Evolutionary conservation across 192 early-diverging fungal genomes (phyloP).

Genomic region (Chytriomyces sp.): DNA sequence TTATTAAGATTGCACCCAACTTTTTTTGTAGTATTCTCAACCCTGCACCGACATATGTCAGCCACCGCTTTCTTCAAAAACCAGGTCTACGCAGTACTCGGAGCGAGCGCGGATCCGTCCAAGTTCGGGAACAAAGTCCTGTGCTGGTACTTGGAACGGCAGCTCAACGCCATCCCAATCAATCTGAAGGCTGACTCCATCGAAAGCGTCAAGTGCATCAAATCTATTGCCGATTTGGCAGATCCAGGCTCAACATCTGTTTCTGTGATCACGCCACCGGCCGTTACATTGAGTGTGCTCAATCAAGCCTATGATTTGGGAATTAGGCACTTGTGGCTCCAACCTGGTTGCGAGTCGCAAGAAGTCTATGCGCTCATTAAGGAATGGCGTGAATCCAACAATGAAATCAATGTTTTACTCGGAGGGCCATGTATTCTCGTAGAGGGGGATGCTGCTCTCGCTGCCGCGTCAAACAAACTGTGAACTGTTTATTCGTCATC

Average conservation of each 20-base stretch:
- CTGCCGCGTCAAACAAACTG: background rate
- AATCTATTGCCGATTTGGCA: conserved; percentile 15
- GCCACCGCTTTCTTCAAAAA: conserved; percentile 9
- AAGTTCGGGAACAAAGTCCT: conserved; percentile 81
- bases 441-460: conserved; percentile 31
- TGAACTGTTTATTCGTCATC: background rate
- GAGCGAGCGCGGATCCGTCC: conserved; percentile 67
- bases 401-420: conserved; percentile 53
- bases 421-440: conserved; percentile 74
- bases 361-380: conserved; percentile 54
- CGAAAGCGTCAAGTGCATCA: conserved; percentile 12
- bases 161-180: conserved; percentile 39
- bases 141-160: conserved; percentile 36
- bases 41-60: background rate
- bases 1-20: background rate
- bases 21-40: background rate
- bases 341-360: conserved; percentile 67
- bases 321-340: conserved; percentile 69
- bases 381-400: conserved; percentile 18
- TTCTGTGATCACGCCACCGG: conserved; percentile 73
- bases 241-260: conserved; percentile 42
- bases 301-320: conserved; percentile 61
- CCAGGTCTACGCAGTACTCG: conserved; percentile 63
- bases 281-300: conserved; percentile 61
- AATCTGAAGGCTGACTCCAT: conserved; percentile 37